Base-by-base conservation (phyloP, 2,329 filamentous ascomycete species). In the Ophiocordyceps australis region DNA sequence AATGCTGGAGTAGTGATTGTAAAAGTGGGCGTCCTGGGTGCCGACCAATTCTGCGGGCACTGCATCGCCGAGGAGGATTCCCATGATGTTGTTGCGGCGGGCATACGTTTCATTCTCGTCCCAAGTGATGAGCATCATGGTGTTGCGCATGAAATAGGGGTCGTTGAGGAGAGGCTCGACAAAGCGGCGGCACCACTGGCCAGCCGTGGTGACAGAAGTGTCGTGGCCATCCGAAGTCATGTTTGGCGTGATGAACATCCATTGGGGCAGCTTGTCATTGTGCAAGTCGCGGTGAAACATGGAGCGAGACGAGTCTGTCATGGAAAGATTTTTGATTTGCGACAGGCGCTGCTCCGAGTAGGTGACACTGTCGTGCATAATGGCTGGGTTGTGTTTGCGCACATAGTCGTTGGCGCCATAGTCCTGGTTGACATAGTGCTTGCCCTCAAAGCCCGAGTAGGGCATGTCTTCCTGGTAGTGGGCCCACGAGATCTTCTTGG, bases 151-250 rank as follows among this genome's bases (percentile, higher is more conserved):
- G 49, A 89, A 86, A 36, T 74, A 64, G 25, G 55, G 48, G 52
- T 86, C 64, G 19, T 60, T 45, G 6, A 89, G 58, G 7, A 89
- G 67, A 0, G 78, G 77, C 30, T 67, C 61, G 2, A 89, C 49
- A 52, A 83, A 85, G 24, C 42, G 52, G 20, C 66, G 62, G 10
- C 69, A 65, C 75, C 77, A 89, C 10, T 50, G 39, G 3, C 75
- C 76, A 3, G 77, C 75, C 16, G 67, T 60, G 8, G 67, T 76
- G 27, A 86, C 63, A 24, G 65, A 66, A 13, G 67, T 69, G 48
- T 89, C 79, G 41, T 89, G 79, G 20, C 72, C 80, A 40, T 83
- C 74, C 24, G 65, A 69, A 8, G 74, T 75, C 73, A 79, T 76
- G 55, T 80, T 77, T 4, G 74, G 74, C 0, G 74, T 76, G 41